Evolutionary conservation across 352 stramenopile genomes (phyloP), one percentile per base, ranked within the genome.

Genomic region (Pythium aphanidermatum): DNA sequence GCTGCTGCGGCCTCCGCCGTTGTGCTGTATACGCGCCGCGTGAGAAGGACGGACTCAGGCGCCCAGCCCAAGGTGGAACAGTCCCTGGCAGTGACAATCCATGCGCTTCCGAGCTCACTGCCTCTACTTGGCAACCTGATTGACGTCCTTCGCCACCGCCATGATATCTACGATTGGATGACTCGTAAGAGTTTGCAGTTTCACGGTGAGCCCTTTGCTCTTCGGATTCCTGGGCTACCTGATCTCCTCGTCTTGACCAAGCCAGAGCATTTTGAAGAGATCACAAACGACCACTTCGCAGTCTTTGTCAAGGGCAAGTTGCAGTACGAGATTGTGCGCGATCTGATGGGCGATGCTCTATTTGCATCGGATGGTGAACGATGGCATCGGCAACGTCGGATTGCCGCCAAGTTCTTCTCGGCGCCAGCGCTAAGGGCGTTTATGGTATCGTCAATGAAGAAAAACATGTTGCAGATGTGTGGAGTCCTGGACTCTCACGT

Each of bases 121-220:
- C 67, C 70, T 0, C 51, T 82, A 45, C 42, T 82, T 24, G 70
- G 72, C 23, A 73, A 67, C 40, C 49, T 70, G 20, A 20, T 79
- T n/a, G 65, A 78, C 16, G 48, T 62, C 6, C 40, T 39, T 20
- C 31, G 45, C 19, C 44, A 71, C 16, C 31, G 38, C 13, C 53
- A 60, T 27, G 56, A 48, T 0, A 61, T 72, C 41, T 54, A 82
- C 48, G 70, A 82, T 44, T 82, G 69, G 65, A 23, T 75, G 11
- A 60, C 51, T 13, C 60, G 23, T 2, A 3, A 30, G 26, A 45
- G 45, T 17, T 14, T 39, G 21, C 24, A 35, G 9, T 55, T 52
- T 39, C n/a, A 50, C 20, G 46, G 40, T 24, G 48, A 60, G 36
- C 37, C 53, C 5, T 72, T 51, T 39, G 13, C 32, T 5, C 28